These are phyloP conservation scores for Vitis hybrid DNA, from an alignment of 177 flowering plant species.

Conservation along the genomic window DNA sequence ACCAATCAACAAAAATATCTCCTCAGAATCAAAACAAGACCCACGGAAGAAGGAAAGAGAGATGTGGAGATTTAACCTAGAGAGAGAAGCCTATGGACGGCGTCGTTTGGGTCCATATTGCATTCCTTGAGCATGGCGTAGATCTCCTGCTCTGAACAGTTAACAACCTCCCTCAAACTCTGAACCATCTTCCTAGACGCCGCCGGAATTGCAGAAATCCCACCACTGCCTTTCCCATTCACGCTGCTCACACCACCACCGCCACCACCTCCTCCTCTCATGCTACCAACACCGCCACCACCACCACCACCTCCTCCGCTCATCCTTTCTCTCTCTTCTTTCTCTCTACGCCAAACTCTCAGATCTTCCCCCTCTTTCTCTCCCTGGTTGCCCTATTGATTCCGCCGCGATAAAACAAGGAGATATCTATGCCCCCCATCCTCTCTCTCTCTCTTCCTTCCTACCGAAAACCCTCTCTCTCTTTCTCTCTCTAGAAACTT, in stretches of 20 bases:
- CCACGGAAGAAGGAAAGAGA: background rate
- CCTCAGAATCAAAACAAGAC: background rate
- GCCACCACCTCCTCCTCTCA: too few species aligned
- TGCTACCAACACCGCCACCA: background rate
- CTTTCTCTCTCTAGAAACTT: background rate
- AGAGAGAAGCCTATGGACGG: conserved; percentile 76
- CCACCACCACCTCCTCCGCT: conserved; percentile 37
- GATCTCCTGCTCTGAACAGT: conserved; percentile 89
- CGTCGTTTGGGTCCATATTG: conserved; percentile 95
- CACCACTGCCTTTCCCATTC: conserved; percentile 33
- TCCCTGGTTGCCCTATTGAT: conserved; percentile 3
- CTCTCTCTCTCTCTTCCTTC: background rate
- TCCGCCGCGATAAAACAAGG: conserved; percentile 1
- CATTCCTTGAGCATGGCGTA: conserved; percentile 93
- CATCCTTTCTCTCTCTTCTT: conserved; percentile 27
- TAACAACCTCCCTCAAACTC: conserved; percentile 93
- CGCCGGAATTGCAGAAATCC: conserved; percentile 58
- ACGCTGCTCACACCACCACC: conserved; percentile 18
- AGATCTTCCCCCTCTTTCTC: conserved; percentile 9
- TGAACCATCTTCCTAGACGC: conserved; percentile 75
- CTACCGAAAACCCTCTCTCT: conserved; percentile 16
- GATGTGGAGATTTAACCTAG: conserved; percentile 54
- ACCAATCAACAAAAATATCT: background rate
- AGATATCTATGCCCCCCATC: background rate
- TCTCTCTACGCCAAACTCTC: too few species aligned